phyloP scores from a whole-genome alignment of 2,329 filamentous ascomycete genomes.

The Pseudocercospora musae region DNA sequence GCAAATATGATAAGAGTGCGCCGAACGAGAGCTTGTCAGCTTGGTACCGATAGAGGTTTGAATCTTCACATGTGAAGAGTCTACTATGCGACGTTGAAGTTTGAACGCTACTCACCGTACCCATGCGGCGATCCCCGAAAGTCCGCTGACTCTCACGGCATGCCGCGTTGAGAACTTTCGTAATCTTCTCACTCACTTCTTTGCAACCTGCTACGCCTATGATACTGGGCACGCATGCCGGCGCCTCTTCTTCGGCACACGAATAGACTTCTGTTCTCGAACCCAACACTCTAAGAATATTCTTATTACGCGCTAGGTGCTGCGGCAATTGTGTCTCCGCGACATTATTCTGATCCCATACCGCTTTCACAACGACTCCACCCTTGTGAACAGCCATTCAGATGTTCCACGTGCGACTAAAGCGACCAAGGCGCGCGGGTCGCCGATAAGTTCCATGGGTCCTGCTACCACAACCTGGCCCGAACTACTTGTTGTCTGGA shows the following conservation, averaged over 20 bases:
- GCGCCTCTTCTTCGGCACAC: constrained; percentile 14
- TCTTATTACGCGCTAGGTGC: not conserved
- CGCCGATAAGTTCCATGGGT: constrained; percentile 2
- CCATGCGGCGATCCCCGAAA: not conserved
- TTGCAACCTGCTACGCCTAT: not conserved
- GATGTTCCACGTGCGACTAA: not conserved
- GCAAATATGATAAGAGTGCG: not conserved
- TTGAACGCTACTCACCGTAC: not conserved
- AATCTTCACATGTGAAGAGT: not conserved
- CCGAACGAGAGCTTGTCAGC: not conserved
- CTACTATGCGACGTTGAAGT: not conserved
- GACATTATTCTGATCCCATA: not conserved
- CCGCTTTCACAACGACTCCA: not conserved
- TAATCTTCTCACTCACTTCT: not conserved
- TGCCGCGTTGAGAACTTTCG: not conserved
- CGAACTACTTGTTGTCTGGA: not conserved
- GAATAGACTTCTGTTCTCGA: constrained; percentile 15
- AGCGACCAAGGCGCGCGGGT: not conserved
- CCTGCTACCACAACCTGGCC: not conserved
- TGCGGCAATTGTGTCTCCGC: not conserved
- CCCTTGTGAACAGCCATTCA: not conserved
- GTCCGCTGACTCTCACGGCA: not conserved
- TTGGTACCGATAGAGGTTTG: not conserved
- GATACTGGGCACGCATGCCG: no score
- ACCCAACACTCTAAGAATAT: constrained; percentile 3